Evolutionary conservation across 805 yeast genomes (phyloP).

Genomic region (Monosporozyma aquatica): DNA sequence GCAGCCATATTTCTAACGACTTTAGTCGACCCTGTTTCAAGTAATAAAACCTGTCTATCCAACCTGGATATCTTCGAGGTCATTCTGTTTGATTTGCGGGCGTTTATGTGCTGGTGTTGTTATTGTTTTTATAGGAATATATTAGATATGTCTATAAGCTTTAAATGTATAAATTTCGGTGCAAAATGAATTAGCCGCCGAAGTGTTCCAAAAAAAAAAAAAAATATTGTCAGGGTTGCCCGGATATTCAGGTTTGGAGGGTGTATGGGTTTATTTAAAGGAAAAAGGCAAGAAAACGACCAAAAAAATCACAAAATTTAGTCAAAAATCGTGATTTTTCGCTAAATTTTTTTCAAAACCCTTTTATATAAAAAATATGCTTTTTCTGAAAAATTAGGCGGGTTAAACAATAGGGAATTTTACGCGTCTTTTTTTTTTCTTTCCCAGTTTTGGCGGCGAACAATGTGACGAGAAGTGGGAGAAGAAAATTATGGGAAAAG

Average conservation of each 20-base stretch:
- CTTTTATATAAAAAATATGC: not conserved
- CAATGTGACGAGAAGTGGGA: too few species aligned
- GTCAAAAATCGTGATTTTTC: slow-evolving; percentile 1
- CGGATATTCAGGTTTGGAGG: not conserved
- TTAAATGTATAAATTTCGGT: too few species aligned
- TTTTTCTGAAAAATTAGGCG: not conserved
- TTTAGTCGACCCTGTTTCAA: slow-evolving; percentile 93
- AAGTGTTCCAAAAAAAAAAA: not conserved
- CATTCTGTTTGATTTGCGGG: slow-evolving; percentile 13
- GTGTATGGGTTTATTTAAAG: slow-evolving; percentile 1
- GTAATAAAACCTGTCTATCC: slow-evolving; percentile 37
- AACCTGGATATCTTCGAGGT: slow-evolving; percentile 34
- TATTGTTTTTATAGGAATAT: not conserved
- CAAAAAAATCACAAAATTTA: not conserved
- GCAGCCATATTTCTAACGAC: slow-evolving; percentile 94
- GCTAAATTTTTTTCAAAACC: slow-evolving; percentile 3
- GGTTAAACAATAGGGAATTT: not conserved
- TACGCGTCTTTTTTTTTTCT: slow-evolving; percentile 1
- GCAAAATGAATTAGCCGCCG: slow-evolving; percentile 4
- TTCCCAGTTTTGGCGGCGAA: not conserved
- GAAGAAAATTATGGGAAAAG: too few species aligned
- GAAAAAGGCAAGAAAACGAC: too few species aligned
- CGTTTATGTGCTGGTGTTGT: slow-evolving; percentile 1
- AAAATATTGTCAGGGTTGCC: not conserved
- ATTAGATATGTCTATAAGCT: not conserved